Base-by-base conservation (phyloP, 2,329 filamentous ascomycete genomes). In the Metarhizium humberi region DNA sequence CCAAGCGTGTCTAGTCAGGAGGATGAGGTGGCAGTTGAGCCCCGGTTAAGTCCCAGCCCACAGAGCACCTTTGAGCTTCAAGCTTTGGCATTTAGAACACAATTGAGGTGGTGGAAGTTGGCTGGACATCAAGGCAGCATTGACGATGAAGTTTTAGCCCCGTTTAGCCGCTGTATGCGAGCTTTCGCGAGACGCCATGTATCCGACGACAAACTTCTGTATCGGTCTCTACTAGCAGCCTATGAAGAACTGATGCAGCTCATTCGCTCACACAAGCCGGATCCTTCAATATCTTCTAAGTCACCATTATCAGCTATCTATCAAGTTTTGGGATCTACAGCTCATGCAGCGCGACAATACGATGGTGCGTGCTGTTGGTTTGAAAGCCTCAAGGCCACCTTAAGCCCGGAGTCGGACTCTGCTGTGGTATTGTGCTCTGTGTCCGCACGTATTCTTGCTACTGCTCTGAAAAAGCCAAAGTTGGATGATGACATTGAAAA, bases 21-120 rank as follows among this genome's bases (percentile, higher is more conserved):
- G 45, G 88, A 92, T 62, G 68, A 68, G 3, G 60, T 75, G 1
- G 82, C 82, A 0, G 63, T 70, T 4, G 79, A 86, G 57, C 69
- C 75, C 8, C 75, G 77, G 30, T 67, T 83, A 7, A 81, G 77
- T 57, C 75, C 84, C 3, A 73, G 74, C 2, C 84, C 87, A 1
- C 71, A 76, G 25, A 68, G 74, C 2, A 80, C 81, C 1, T 78
- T 91, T 51, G 77, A 81, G 58, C 67, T 90, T 1, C 87, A 91
- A 61, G 71, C 76, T 1, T 67, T 88, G 1, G 86, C 83, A 10
- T 75, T 92, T 43, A 75, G 77, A 29, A 73, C 78, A 7, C 79
- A 86, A 34, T 68, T 85, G n/a, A 71, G 74, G 46, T 88, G 83
- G 78, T 90, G 87, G 86, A 73, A 69, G 46, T 63, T 89, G 56